Evolutionary conservation across 352 stramenopile genomes (phyloP).

Genomic region (Phytophthora pistaciae): DNA sequence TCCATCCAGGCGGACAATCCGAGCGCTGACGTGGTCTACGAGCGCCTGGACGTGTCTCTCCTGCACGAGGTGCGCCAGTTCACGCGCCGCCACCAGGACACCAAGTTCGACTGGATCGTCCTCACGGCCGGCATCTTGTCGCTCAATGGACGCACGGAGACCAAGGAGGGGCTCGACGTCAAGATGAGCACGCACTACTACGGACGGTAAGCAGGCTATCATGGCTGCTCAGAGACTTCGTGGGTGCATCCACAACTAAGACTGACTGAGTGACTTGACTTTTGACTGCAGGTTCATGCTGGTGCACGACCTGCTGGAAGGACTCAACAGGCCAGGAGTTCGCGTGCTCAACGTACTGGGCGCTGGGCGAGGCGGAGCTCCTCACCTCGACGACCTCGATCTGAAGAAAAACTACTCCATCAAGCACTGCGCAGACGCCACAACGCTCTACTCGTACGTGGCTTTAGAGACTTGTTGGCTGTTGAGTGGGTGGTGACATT

Average conservation of each 20-base stretch:
- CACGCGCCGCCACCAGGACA: conserved; percentile 30
- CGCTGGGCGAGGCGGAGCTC: conserved; percentile 31
- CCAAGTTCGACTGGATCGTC: conserved; percentile 42
- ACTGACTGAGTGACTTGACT: neutral
- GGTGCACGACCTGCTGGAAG: conserved; percentile 30
- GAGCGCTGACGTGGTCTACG: conserved; percentile 30
- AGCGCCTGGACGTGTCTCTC: conserved; percentile 40
- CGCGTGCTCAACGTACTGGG: conserved; percentile 41
- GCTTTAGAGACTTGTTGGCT: neutral
- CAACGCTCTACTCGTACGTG: conserved; percentile 43
- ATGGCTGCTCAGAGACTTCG: too few species aligned
- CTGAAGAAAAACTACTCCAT: conserved; percentile 39
- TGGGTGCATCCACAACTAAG: neutral
- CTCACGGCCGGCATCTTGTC: conserved; percentile 34
- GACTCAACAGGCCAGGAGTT: conserved; percentile 29
- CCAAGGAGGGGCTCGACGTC: conserved; percentile 36
- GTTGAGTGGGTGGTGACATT: neutral
- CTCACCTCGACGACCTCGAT: conserved; percentile 37
- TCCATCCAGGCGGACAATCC: conserved; percentile 30
- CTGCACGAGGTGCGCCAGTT: conserved; percentile 42
- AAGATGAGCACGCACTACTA: conserved; percentile 50
- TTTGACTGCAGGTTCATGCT: conserved; percentile 37
- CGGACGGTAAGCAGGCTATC: conserved; percentile 22
- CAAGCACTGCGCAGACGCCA: conserved; percentile 33
- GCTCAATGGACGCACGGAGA: conserved; percentile 41